Evolutionary conservation across 805 yeast genomes (phyloP).

Genomic region (Metschnikowia reukaufii): DNA sequence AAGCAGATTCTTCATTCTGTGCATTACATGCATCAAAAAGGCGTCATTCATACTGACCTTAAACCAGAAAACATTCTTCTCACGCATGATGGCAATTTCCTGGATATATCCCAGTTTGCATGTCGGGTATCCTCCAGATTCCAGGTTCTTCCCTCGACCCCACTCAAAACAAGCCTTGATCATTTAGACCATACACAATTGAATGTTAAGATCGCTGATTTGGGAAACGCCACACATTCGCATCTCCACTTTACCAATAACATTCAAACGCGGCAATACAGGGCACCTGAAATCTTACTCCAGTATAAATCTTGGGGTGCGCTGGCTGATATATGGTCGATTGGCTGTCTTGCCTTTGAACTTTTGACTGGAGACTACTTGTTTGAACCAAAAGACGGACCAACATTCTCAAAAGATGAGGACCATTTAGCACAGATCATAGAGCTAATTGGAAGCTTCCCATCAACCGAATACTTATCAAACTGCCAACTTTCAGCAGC

Average conservation of each 20-base stretch:
- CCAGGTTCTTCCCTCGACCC: constrained; percentile 20
- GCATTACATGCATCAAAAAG: constrained; percentile 72
- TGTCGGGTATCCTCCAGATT: not conserved
- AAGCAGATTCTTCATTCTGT: constrained; percentile 73
- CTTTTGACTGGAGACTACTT: constrained; percentile 90
- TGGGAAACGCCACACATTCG: constrained; percentile 88
- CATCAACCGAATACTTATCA: constrained; percentile 54
- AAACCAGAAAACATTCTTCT: constrained; percentile 63
- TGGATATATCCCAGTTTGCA: not conserved
- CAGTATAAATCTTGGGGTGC: constrained; percentile 80
- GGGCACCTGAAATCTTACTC: constrained; percentile 75
- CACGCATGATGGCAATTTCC: constrained; percentile 1
- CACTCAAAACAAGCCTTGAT: constrained; percentile 8
- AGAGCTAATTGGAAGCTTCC: constrained; percentile 73
- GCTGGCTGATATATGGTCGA: constrained; percentile 93
- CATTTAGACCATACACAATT: constrained; percentile 13
- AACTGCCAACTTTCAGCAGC: constrained; percentile 58
- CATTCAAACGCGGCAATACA: constrained; percentile 88
- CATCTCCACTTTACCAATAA: constrained; percentile 82
- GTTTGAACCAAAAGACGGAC: constrained; percentile 84
- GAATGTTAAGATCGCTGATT: constrained; percentile 79
- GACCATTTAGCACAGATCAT: constrained; percentile 96
- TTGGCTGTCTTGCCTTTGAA: constrained; percentile 89
- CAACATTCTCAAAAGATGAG: constrained; percentile 80
- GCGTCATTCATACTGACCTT: constrained; percentile 71